Base-by-base conservation (phyloP, 192 early-diverging fungal species). In the Entomortierella chlamydospora region DNA sequence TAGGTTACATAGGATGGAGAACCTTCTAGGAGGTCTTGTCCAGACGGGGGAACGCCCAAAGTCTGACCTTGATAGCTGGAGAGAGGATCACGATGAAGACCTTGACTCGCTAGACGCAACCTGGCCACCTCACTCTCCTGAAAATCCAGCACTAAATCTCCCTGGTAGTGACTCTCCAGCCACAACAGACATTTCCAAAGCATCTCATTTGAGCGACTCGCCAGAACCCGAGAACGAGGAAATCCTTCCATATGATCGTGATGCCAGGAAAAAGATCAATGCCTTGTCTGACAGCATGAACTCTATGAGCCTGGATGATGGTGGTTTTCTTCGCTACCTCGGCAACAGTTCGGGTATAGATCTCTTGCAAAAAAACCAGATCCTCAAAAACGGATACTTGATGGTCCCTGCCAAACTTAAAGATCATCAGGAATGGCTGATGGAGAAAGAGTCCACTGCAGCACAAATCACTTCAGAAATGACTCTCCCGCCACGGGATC, bases 271-370 rank as follows among this genome's bases (percentile, higher is more conserved):
- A 62, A 73, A 74, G 22, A 79, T 84, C 30, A 81, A 82, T 30
- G 83, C 70, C 26, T 57, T 89, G 29, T 88, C 90, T 45, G 87
- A 89, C 45, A 73, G 84, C 22, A 83, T 90, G 33, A 89, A 90
- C 8, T 84, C 88, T 37, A 73, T 94, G 64, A 86, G 87, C 1
- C 83, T 92, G 20, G 93, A 94, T 68, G 90, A 89, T 28, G 86
- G 87, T 23, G 91, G 89, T 20, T 89, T 90, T 30, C 70, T 91
- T 56, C 81, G 90, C 12, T 94, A 92, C 66, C 85, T 91, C 42
- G 93, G 93, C 25, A 89, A 90, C 60, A 90, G 90, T 55, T 92
- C 91, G 31, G 93, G 93, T 17, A 87, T 91, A 68, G 91, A 92
- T 71, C 74, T 94, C 7, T 76, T 94, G 23, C 89, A 89, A 70